Base-by-base conservation (phyloP, 2,329 filamentous ascomycete genomes). In the Pseudogymnoascus sp. region DNA sequence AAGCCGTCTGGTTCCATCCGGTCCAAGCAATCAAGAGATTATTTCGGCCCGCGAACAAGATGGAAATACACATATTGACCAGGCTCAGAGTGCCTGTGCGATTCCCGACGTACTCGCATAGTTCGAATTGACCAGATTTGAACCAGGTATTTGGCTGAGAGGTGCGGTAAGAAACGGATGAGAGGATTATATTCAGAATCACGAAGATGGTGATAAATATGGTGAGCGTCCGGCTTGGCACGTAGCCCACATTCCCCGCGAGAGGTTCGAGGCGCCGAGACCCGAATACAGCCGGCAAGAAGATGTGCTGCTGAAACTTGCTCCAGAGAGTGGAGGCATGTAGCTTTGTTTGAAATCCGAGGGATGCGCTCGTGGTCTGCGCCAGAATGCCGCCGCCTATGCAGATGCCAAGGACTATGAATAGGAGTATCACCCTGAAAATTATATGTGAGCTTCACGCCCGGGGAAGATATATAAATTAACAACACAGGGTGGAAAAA, bases 321-420 rank as follows among this genome's bases (percentile, higher is more conserved):
- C n/a, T 28, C 21, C 53, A 60, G 3, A 65, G 7, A 12, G 23
- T 62, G 16, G 63, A 67, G 6, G 25, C 37, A 5, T 46, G 56
- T 38, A 66, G 49, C 40, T 42, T 16, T 53, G 56, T 65, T 25
- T 65, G 62, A 16, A 62, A 23, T 59, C 40, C 23, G 14, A 67
- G 61, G 36, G 64, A 64, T 23, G 61, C 5, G 25, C 59, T 53
- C 43, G 38, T 60, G 11, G 67, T 60, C 53, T 68, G 67, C 11
- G 63, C 63, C 18, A 64, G 67, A n/a, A 68, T 31, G 25, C 68
- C 67, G 60, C 62, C 63, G n/a, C 63, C 14, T 7, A 68, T 53
- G 31, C 63, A 65, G 12, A 66, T 61, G 6, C 69, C 69, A 38
- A 71, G 65, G 25, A 66, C 66, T 18, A 69, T 16, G 2, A 70